Evolutionary conservation across 2,329 filamentous ascomycete genomes (phyloP), one percentile per base, ranked within the genome.

Genomic region (Fusarium clavum): DNA sequence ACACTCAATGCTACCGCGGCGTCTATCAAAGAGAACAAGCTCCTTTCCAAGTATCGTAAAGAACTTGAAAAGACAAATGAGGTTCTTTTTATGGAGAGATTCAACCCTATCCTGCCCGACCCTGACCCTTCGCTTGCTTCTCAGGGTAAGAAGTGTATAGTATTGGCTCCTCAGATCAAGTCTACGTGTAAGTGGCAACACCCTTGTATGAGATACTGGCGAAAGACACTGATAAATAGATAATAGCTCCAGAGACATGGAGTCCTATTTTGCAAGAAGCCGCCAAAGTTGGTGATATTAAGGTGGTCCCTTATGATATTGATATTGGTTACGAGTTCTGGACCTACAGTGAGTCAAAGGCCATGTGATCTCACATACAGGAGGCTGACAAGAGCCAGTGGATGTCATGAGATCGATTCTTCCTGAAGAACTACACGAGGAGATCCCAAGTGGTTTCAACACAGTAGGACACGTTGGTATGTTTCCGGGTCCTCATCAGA

Each of bases 391-490:
- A 22, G 7, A 40, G 20, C 10, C 22, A 92, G 91, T 91, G 66
- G 94, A 98, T 73, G 92, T 99, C 41, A 92, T 98, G 77, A 85
- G 85, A 51, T 89, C 93, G 6, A 88, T 98, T 58, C 85, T 99
- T 2, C 94, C 94, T 0, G 90, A 94, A 70, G 90, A 93, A 49
- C 85, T 92, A 25, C 89, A 94, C 71, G 90, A 91, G 43, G 94
- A 97, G 73, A 90, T 96, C 32, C 95, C 94, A 5, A 88, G 89
- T 32, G 94, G 94, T 51, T 98, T 97, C 83, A 94, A 94, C 60
- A 90, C 91, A 38, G 94, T 95, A 38, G 95, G 96, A 22, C 95
- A 98, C 75, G 90, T 98, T 53, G 88, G 90, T 92, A 84, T 68
- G 87, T 81, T 47, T 62, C 12, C 22, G 52, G 22, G 22, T 44